Percentiles rank a stretch among this genome's conserved stretches.
Conservation (phyloP, 257 asterid species). For the Capsicum chinense region DNA sequence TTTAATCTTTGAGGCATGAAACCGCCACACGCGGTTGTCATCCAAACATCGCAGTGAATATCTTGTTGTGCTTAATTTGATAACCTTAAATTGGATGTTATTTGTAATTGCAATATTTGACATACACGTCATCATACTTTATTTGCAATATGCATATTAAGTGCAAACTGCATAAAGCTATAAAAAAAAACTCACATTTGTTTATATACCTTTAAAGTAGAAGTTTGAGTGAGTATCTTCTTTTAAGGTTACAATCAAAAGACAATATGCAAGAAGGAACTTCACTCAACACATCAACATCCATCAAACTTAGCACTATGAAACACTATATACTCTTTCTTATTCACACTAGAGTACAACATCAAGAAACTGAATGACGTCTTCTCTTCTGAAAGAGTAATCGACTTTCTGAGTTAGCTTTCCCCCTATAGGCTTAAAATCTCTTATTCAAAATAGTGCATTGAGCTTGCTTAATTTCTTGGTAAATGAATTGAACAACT, state of each 20-base stretch:
- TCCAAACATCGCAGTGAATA: too few relatives aligned
- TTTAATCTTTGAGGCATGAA: too few relatives aligned
- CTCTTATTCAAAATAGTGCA: constrained; percentile 62
- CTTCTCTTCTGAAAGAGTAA: constrained; percentile 78
- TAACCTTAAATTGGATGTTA: too few relatives aligned
- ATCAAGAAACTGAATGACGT: constrained; percentile 82
- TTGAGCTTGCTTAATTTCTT: constrained; percentile 72
- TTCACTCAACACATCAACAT: constrained; percentile 30
- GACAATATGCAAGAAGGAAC: constrained; percentile 17
- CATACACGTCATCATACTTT: too few relatives aligned
- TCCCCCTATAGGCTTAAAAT: constrained; percentile 50
- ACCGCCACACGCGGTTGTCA: too few relatives aligned
- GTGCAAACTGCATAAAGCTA: neutral
- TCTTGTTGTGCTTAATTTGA: too few relatives aligned
- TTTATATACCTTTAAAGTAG: constrained; percentile 26
- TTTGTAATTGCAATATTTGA: too few relatives aligned
- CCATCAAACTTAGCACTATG: constrained; percentile 14
- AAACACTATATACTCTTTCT: constrained; percentile 23
- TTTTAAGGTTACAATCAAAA: constrained; percentile 24
- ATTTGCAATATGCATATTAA: neutral
- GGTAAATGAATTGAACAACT: constrained; percentile 72
- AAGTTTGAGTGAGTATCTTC: constrained; percentile 27
- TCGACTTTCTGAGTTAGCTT: constrained; percentile 56
- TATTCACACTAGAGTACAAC: constrained; percentile 17
- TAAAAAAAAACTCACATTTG: neutral